These are phyloP conservation scores for Hemisphaericaspora subhashii DNA, from an alignment of 1,139 yeast species.

Conservation along the genomic window DNA sequence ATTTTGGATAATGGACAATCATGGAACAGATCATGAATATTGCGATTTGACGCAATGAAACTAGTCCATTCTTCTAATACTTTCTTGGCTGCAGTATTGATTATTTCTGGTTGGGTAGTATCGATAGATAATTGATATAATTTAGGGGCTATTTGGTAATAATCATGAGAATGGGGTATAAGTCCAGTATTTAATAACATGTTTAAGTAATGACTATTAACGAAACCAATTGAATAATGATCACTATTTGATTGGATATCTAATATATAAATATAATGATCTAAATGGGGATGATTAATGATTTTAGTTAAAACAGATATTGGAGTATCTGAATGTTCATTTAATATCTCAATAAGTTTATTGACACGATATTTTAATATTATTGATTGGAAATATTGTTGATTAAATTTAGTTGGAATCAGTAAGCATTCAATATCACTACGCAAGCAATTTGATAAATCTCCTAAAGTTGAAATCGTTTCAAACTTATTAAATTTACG, in stretches of 20 bases:
- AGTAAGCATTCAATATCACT: background rate
- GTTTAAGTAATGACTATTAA: conserved; percentile 2
- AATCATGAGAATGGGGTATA: background rate
- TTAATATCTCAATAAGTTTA: background rate
- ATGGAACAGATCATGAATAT: background rate
- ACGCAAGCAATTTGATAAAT: background rate
- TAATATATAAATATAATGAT: conserved; percentile 2
- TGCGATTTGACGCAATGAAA: conserved; percentile 3
- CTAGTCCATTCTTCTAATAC: conserved; percentile 6
- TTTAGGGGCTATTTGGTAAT: conserved; percentile 1
- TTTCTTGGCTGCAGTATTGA: background rate
- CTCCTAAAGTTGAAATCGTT: conserved; percentile 1
- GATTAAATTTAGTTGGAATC: background rate
- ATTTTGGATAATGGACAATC: background rate
- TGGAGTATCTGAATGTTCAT: background rate
- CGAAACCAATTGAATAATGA: conserved; percentile 1
- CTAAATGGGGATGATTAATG: conserved; percentile 3
- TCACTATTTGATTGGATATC: conserved; percentile 2
- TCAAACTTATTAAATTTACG: conserved; percentile 1
- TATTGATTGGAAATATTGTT: background rate
- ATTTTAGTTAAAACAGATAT: background rate
- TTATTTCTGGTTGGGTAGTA: background rate
- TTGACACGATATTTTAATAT: background rate
- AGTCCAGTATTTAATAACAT: conserved; percentile 3
- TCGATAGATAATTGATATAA: conserved; percentile 1